phyloP scores from a whole-genome alignment of 305 asterid genomes.

The Fraxinus platypoda region DNA sequence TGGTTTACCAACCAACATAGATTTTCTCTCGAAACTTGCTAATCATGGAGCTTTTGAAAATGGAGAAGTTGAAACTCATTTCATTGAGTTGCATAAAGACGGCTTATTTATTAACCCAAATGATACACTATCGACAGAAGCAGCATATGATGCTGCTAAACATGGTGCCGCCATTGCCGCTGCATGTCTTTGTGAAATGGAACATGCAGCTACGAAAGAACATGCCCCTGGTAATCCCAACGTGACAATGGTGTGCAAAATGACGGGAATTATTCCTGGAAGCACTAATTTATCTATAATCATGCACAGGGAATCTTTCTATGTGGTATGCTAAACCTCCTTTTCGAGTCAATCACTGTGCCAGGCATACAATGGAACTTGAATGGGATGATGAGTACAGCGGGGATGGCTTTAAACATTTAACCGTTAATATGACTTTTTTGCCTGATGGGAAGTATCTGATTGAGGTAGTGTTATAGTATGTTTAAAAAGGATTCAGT shows the following conservation, averaged over 20 bases:
- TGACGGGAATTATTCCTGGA: slow-evolving; percentile 13
- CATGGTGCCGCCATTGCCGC: slow-evolving; percentile 70
- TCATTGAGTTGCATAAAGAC: slow-evolving; percentile 74
- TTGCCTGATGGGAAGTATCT: slow-evolving; percentile 67
- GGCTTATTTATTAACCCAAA: slow-evolving; percentile 60
- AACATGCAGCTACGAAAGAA: slow-evolving; percentile 40
- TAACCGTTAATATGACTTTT: slow-evolving; percentile 48
- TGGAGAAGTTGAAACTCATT: slow-evolving; percentile 94
- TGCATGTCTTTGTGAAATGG: slow-evolving; percentile 73
- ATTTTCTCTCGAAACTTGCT: slow-evolving; percentile 77
- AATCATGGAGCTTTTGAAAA: slow-evolving; percentile 68
- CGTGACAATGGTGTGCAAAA: slow-evolving; percentile 12
- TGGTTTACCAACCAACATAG: slow-evolving; percentile 95
- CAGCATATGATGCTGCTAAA: slow-evolving; percentile 44
- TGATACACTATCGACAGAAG: slow-evolving; percentile 39
- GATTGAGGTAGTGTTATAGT: slow-evolving; percentile 53
- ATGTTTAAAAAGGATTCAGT: slow-evolving; percentile 18
- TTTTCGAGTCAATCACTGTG: slow-evolving; percentile 72
- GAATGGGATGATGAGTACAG: slow-evolving; percentile 70
- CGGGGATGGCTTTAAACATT: slow-evolving; percentile 38
- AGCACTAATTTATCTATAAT: slow-evolving; percentile 26
- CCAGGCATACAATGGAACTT: slow-evolving; percentile 60
- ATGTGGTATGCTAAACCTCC: slow-evolving; percentile 85
- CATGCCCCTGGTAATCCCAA: slow-evolving; percentile 53
- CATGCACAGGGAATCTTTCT: slow-evolving; percentile 54